These are phyloP conservation scores for Coemansia sp. DNA, from an alignment of 192 early-diverging fungal genomes.

Conservation along the genomic window DNA sequence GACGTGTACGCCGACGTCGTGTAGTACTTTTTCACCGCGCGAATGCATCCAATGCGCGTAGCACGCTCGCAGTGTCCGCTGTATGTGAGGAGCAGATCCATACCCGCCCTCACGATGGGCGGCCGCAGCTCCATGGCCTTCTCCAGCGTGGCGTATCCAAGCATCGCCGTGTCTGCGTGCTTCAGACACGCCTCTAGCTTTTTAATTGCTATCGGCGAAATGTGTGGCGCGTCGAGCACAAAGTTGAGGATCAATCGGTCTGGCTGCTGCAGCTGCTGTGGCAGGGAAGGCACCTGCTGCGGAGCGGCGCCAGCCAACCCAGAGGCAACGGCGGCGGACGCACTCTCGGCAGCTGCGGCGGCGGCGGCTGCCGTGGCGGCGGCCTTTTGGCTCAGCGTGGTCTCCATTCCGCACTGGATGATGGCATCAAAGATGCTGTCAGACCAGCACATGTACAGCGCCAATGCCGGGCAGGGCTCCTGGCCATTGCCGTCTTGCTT, in stretches of 20 bases:
- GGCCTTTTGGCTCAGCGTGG: conserved; percentile 10
- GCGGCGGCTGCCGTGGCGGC: conserved; percentile 18
- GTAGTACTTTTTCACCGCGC: conserved; percentile 44
- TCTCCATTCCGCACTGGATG: conserved; percentile 17
- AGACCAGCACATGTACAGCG: conserved; percentile 48
- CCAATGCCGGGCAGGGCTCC: conserved; percentile 11
- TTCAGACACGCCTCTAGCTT: conserved; percentile 32
- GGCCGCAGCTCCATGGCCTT: conserved; percentile 50
- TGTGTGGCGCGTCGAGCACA: conserved; percentile 38
- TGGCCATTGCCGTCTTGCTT: neutral
- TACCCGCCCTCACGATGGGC: conserved; percentile 30
- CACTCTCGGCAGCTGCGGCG: neutral
- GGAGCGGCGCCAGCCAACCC: neutral
- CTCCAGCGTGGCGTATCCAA: conserved; percentile 39
- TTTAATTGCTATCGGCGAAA: conserved; percentile 6
- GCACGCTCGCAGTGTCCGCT: conserved; percentile 29
- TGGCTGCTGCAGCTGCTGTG: conserved; percentile 4
- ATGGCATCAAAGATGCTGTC: conserved; percentile 42
- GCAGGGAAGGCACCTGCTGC: neutral
- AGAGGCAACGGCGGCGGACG: neutral
- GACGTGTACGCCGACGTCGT: conserved; percentile 3
- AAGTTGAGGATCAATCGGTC: conserved; percentile 33
- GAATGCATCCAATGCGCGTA: conserved; percentile 47
- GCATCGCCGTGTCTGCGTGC: conserved; percentile 18
- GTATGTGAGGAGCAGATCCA: conserved; percentile 40